Evolutionary conservation across 2,329 filamentous ascomycete species (phyloP), one percentile per base, ranked within the genome.

Genomic region (Tothia fuscella): DNA sequence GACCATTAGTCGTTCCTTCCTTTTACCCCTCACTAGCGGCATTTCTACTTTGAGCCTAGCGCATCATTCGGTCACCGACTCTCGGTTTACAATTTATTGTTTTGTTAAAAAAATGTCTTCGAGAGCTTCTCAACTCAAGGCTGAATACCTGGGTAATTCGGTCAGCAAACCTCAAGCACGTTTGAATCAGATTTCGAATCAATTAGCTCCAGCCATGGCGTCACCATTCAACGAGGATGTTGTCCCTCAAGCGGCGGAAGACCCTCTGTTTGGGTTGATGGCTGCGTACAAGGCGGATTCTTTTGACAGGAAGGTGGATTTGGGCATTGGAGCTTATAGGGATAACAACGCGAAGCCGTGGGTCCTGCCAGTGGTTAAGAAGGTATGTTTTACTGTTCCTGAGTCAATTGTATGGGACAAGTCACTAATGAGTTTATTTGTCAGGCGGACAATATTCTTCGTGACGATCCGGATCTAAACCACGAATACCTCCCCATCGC

Each of bases 401-500:
- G 10, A 13, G 13, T 14, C 16, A 30, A 10, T 5, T 4, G 12
- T 30, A 30, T 40, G 5, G 2, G 3, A 37, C 3, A 13, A 7
- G n/a, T 10, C 20, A 28, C 35, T 37, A 16, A 32, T 22, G 12
- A 14, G 2, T 9, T n/a, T n/a, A 6, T 19, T 28, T 17, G 13
- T 40, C 59, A 96, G 89, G 91, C 91, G 53, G 88, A 96, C 61
- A 82, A 91, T 50, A 78, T 86, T 55, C 76, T 96, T 51, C 82
- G 80, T 62, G 81, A 82, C 59, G 87, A 95, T 64, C 87, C 89
- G 57, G 75, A 84, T 46, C 72, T 93, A 54, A 93, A 98, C 69
- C 89, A 98, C 71, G 91, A 98, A 73, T 98, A 98, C 66, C 85
- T 93, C 46, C 89, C 91, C 46, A 98, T 98, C 60, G 82, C 87